Conservation (phyloP, 768 basidiomycete species). For the Calocybe indica region DNA sequence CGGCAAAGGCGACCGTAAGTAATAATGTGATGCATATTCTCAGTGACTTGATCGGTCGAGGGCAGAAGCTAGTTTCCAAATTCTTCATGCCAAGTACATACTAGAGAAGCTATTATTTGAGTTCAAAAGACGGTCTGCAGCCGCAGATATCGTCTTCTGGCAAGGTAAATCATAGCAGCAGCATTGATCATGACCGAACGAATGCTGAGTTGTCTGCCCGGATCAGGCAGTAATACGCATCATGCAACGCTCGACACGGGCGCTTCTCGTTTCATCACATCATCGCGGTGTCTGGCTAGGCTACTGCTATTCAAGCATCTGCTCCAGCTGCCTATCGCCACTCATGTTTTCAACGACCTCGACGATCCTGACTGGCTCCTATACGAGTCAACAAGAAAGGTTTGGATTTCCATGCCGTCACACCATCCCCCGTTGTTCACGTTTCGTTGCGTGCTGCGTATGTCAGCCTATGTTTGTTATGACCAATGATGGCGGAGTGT, state of each 20-base stretch:
- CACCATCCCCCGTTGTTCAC: conserved; percentile 8
- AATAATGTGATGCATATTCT: background rate
- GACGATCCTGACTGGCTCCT: conserved; percentile 43
- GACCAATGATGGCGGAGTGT: conserved; percentile 44
- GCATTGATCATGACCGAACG: background rate
- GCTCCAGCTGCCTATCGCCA: conserved; percentile 27
- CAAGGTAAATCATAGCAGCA: conserved; percentile 30
- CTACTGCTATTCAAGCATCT: conserved; percentile 47
- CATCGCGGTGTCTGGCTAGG: conserved; percentile 49
- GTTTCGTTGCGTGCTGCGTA: background rate
- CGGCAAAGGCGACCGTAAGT: conserved; percentile 38
- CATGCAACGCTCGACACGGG: conserved; percentile 38
- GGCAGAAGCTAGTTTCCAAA: conserved; percentile 52
- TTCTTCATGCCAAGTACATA: conserved; percentile 51
- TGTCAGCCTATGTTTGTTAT: conserved; percentile 63
- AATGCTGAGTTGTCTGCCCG: background rate
- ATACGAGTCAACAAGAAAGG: conserved; percentile 37
- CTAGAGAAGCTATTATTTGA: conserved; percentile 49
- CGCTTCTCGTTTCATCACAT: conserved; percentile 22
- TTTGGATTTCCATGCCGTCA: conserved; percentile 12
- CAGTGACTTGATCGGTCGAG: background rate
- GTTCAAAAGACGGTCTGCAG: conserved; percentile 41
- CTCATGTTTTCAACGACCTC: conserved; percentile 41
- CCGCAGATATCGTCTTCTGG: conserved; percentile 64
- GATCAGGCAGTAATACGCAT: conserved; percentile 29